Evolutionary conservation across 2,329 filamentous ascomycete genomes (phyloP), one percentile per base, ranked within the genome.

Genomic region (Sporothrix dimorphospora): DNA sequence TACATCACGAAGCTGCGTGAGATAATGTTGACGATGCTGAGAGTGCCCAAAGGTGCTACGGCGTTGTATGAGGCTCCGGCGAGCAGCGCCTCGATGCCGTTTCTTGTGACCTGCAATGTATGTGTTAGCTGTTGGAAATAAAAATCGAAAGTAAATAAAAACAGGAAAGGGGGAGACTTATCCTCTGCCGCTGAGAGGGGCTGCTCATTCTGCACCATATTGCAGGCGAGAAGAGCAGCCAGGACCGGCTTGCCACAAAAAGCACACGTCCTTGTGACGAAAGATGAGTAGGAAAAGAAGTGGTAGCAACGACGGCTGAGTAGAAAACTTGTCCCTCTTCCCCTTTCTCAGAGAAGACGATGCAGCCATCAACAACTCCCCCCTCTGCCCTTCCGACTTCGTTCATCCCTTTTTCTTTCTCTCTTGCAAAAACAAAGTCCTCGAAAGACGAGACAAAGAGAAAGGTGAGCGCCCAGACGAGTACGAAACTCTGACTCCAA

Each of bases 401-500:
- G 38, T 49, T 12, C 11, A 55, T 19, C 30, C 42, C 21, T 24
- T 27, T 16, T 14, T 4, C 53, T 47, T 30, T 24, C 38, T 14
- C 27, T 38, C 53, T 21, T n/a, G 19, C 16, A 34, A 40, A 40
- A 47, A 9, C 38, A 24, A 34, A 16, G 14, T 2, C 9, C 30
- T n/a, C 8, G 34, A n/a, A 3, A 24, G 45, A n/a, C 47, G 38
- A 6, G 19, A 27, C 16, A 49, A 57, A 30, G 9, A 79, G 79
- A 51, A 21, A 11, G 24, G 19, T 66, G 42, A 49, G 4, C 45
- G 78, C 76, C 84, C 87, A 84, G 93, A 95, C 92, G 94, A 95
- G 93, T 88, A 86, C 93, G 85, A 94, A 90, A 85, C 93, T 94
- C 94, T 97, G 93, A 97, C 91, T 85, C 92, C 92, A 94, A 94